These are phyloP conservation scores for Botryotinia calthae DNA, from an alignment of 2,329 filamentous ascomycete genomes.

Conservation along the genomic window DNA sequence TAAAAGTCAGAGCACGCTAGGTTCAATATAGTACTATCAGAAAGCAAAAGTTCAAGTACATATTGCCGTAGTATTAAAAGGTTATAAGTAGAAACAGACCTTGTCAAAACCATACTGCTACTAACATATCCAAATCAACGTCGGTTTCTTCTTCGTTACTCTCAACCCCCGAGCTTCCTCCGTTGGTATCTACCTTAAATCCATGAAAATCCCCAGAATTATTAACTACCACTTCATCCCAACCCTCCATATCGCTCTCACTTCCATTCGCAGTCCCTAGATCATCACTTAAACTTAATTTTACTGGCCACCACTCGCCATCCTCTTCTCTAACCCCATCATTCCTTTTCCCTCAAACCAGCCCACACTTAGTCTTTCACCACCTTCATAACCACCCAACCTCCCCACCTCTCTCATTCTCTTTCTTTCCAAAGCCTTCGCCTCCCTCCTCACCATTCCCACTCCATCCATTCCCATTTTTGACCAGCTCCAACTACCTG, in stretches of 20 bases:
- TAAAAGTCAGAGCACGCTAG: background rate
- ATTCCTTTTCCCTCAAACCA: background rate
- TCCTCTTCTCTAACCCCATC: constrained; percentile 4
- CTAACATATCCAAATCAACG: constrained; percentile 15
- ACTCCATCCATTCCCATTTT: constrained; percentile 19
- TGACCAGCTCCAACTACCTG: constrained; percentile 12
- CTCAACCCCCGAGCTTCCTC: background rate
- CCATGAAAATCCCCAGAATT: background rate
- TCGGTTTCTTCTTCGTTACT: background rate
- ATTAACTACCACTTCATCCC: background rate
- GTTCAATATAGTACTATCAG: background rate
- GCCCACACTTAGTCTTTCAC: background rate
- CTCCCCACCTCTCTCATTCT: constrained; percentile 13
- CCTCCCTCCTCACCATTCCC: constrained; percentile 1
- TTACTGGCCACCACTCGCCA: background rate
- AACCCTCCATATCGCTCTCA: constrained; percentile 3
- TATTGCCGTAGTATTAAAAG: background rate
- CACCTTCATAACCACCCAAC: constrained; percentile 9
- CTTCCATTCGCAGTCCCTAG: background rate
- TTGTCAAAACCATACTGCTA: constrained; percentile 17
- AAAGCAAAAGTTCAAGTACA: background rate
- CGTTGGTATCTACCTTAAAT: too few species aligned
- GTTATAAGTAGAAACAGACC: constrained; percentile 1
- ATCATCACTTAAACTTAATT: background rate
- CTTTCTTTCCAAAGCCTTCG: constrained; percentile 11